Conservation (phyloP, 2,329 filamentous ascomycete species). For the Lachnellula suecica region DNA sequence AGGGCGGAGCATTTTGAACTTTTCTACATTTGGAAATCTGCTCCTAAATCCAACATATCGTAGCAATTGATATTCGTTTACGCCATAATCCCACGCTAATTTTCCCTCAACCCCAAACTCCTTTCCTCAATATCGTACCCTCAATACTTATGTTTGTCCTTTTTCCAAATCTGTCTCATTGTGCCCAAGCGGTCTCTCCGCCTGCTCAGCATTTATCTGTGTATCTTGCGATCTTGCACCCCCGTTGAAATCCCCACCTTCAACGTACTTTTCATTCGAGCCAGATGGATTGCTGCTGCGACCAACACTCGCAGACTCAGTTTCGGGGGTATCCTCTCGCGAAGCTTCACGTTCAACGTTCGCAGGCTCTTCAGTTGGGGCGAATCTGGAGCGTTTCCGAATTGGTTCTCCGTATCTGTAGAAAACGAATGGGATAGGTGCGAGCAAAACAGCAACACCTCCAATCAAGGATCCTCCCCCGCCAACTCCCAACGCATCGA, state of each 20-base stretch:
- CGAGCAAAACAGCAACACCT: constrained; percentile 46
- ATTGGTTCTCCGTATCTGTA: constrained; percentile 31
- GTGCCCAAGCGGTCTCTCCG: no score
- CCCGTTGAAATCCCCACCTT: background rate
- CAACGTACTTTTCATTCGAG: background rate
- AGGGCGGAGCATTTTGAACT: no score
- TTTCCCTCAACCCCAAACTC: no score
- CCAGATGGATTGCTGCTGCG: background rate
- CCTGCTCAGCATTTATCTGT: no score
- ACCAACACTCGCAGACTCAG: background rate
- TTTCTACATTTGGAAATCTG: no score
- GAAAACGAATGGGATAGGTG: constrained; percentile 31
- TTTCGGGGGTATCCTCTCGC: background rate
- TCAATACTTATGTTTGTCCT: no score
- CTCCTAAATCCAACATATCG: no score
- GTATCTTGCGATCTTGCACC: no score
- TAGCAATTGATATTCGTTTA: no score
- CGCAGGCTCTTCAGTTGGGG: constrained; percentile 17
- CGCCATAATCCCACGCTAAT: no score
- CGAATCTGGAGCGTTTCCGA: constrained; percentile 30
- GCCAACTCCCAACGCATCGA: constrained; percentile 44
- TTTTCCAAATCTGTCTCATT: no score
- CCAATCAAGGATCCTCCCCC: constrained; percentile 49
- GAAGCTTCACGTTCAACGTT: background rate
- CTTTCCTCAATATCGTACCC: no score